A percentile compares a stretch with the other conserved stretches of the same genome.
phyloP scores from a whole-genome alignment of 192 early-diverging fungal species.

The Globomyces pollinis-pini region DNA sequence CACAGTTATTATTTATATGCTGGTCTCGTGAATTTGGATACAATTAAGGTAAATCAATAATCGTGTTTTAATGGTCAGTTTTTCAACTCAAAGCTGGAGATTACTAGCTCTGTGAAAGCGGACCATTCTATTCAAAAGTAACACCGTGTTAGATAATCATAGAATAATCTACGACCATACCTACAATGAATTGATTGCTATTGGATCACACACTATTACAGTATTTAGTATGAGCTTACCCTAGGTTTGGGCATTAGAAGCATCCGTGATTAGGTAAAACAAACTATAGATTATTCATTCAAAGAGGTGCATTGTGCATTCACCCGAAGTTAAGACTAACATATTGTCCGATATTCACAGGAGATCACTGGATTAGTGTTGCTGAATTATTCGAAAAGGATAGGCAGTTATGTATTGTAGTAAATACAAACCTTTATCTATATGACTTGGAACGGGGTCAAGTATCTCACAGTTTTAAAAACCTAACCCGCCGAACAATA shows the following conservation, averaged over 20 bases:
- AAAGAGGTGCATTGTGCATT: constrained; percentile 20
- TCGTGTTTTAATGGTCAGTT: constrained; percentile 24
- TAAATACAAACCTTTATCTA: constrained; percentile 37
- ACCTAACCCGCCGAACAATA: constrained; percentile 28
- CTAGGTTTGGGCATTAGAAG: constrained; percentile 14
- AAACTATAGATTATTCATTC: no score
- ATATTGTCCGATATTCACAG: constrained; percentile 20
- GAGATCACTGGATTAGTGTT: constrained; percentile 37
- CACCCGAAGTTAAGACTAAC: constrained; percentile 10
- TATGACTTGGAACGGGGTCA: constrained; percentile 9
- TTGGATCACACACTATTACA: constrained; percentile 11
- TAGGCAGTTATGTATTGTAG: constrained; percentile 23
- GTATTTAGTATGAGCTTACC: not conserved
- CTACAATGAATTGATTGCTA: constrained; percentile 2
- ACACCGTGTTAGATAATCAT: not conserved
- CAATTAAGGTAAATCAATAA: no score
- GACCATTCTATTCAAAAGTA: not conserved
- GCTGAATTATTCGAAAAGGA: constrained; percentile 23
- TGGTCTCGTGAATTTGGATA: constrained; percentile 18
- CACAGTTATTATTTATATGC: constrained; percentile 32
- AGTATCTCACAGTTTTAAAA: constrained; percentile 19
- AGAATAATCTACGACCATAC: not conserved
- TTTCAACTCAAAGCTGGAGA: constrained; percentile 24
- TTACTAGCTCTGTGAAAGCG: not conserved
- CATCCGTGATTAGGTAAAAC: not conserved